These are phyloP conservation scores for Barbatosphaeria neglecta DNA, from an alignment of 495 filamentous ascomycete species.

Conservation along the genomic window DNA sequence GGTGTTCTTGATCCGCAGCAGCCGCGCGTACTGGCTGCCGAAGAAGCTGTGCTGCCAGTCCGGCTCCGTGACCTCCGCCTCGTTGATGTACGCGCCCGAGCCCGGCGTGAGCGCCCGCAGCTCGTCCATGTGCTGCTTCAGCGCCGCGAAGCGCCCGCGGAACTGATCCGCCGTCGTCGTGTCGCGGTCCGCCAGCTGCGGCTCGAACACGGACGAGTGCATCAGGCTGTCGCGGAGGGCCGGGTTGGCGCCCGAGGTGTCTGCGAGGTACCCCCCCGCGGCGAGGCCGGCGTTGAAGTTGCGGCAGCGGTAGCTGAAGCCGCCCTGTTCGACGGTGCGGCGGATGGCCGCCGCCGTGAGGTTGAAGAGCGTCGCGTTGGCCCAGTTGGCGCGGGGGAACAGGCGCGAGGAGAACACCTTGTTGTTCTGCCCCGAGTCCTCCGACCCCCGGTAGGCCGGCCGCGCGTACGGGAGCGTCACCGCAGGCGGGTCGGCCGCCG, in stretches of 20 bases:
- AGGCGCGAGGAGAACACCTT: slow-evolving; percentile 27
- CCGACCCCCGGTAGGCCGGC: slow-evolving; percentile 19
- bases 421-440: background rate
- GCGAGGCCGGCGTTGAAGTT: slow-evolving; percentile 18
- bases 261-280: slow-evolving; percentile 25
- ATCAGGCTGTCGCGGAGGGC: slow-evolving; percentile 42
- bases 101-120: slow-evolving; percentile 22
- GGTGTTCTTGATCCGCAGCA: slow-evolving; percentile 39
- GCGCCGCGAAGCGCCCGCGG: slow-evolving; percentile 8
- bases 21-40: slow-evolving; percentile 39
- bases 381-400: slow-evolving; percentile 37
- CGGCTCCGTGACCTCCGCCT: slow-evolving; percentile 45
- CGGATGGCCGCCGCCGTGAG: slow-evolving; percentile 31
- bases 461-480: slow-evolving; percentile 21
- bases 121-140: slow-evolving; percentile 14
- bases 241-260: slow-evolving; percentile 37
- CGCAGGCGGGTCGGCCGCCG: slow-evolving; percentile 6
- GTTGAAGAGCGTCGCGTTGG: slow-evolving; percentile 23
- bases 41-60: slow-evolving; percentile 50
- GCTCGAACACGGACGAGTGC: slow-evolving; percentile 37
- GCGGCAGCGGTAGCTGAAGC: slow-evolving; percentile 35
- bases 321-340: slow-evolving; percentile 31
- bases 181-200: slow-evolving; percentile 7
- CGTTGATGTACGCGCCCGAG: slow-evolving; percentile 34
- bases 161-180: slow-evolving; percentile 14